Evolutionary conservation across 2,329 filamentous ascomycete species (phyloP).

Genomic region (Claviceps lovelessii): DNA sequence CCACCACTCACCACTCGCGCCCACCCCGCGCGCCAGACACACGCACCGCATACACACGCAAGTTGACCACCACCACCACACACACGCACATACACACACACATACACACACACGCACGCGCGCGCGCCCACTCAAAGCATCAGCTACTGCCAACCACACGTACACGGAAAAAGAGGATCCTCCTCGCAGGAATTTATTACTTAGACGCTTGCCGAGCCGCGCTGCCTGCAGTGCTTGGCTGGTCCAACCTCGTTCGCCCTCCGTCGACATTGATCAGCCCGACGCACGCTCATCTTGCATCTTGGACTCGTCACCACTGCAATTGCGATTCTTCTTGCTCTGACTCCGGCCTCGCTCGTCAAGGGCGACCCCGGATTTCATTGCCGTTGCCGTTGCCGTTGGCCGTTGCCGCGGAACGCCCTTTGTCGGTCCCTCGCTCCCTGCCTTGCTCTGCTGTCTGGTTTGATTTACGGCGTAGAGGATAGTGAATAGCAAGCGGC

Average conservation of each 20-base stretch:
- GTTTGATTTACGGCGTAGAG: no score
- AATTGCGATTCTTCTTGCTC: background rate
- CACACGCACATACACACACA: background rate
- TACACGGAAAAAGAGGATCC: background rate
- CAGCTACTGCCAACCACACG: background rate
- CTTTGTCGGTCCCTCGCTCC: no score
- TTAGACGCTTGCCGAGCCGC: slow-evolving; percentile 1
- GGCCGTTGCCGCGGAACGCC: no score
- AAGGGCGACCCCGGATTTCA: background rate
- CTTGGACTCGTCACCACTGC: background rate
- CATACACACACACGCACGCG: background rate
- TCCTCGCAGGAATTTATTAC: slow-evolving; percentile 6
- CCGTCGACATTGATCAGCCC: background rate
- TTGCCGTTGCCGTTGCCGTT: background rate
- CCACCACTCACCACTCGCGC: no score
- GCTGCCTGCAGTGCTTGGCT: background rate
- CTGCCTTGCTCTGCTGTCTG: no score
- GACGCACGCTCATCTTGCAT: background rate
- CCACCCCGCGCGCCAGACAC: no score
- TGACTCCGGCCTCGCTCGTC: background rate
- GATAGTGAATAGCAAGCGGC: no score
- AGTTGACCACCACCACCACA: no score
- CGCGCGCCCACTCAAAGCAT: no score
- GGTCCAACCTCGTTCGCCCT: slow-evolving; percentile 1
- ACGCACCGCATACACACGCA: no score